A percentile compares a stretch with the other conserved stretches of the same genome.
Conservation (phyloP, 2,329 filamentous ascomycete genomes). For the Colletotrichum phormii region DNA sequence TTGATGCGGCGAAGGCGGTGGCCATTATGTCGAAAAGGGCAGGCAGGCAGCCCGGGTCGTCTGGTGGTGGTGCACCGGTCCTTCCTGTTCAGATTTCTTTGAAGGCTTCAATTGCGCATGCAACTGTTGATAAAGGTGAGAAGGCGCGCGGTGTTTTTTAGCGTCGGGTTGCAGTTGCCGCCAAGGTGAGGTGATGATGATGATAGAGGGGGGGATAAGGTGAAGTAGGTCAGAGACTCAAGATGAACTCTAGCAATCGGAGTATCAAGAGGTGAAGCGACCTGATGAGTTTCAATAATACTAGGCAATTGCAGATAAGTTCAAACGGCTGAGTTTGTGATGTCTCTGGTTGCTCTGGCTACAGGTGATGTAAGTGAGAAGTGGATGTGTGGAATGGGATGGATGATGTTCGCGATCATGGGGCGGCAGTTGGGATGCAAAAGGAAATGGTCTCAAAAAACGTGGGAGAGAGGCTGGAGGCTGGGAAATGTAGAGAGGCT, state of each 20-base stretch:
- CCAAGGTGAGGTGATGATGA: background rate
- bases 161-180: background rate
- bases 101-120: background rate
- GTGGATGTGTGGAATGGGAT: slow-evolving; percentile 37
- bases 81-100: slow-evolving; percentile 17
- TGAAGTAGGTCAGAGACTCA: background rate
- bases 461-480: slow-evolving; percentile 35
- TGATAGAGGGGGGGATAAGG: background rate
- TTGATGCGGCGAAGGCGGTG: slow-evolving; percentile 53
- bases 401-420: slow-evolving; percentile 33
- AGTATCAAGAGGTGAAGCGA: slow-evolving; percentile 2
- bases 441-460: slow-evolving; percentile 27
- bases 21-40: slow-evolving; percentile 32
- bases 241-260: slow-evolving; percentile 10
- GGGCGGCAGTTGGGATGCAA: slow-evolving; percentile 33
- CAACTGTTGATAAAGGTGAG: background rate
- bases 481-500: slow-evolving; percentile 33
- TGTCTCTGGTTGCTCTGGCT: slow-evolving; percentile 34
- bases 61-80: slow-evolving; percentile 4
- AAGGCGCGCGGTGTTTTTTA: slow-evolving; percentile 1
- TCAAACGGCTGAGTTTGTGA: slow-evolving; percentile 12
- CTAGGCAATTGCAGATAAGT: slow-evolving; percentile 7
- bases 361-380: slow-evolving; percentile 34
- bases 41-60: slow-evolving; percentile 20
- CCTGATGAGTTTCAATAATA: slow-evolving; percentile 4